Percentiles rank a stretch among this genome's conserved stretches.
These are phyloP conservation scores for Inga laurina DNA, from an alignment of 306 rosid genomes.

Conservation along the genomic window DNA sequence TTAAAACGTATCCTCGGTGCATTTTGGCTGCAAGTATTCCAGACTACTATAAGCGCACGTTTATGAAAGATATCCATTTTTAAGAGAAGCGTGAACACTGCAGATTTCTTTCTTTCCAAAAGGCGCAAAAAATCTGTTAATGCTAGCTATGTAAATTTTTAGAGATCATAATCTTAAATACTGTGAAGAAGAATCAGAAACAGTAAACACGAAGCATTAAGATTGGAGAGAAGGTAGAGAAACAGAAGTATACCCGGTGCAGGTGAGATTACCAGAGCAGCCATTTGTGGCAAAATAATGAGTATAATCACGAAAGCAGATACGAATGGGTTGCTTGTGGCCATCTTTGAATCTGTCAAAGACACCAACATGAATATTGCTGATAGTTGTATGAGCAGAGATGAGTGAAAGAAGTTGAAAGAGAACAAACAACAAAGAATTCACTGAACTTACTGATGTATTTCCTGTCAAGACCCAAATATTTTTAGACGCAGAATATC, in stretches of 20 bases:
- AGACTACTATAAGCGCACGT: not conserved
- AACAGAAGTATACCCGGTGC: conserved; percentile 39
- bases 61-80: not conserved
- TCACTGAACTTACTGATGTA: not conserved
- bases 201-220: not conserved
- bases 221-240: not conserved
- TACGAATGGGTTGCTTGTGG: conserved; percentile 7
- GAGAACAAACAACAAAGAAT: not conserved
- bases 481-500: not conserved
- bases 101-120: not conserved
- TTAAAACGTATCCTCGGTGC: no score
- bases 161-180: not conserved
- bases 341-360: conserved; percentile 48
- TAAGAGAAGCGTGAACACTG: not conserved
- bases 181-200: not conserved
- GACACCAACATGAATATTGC: not conserved
- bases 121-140: not conserved
- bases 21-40: not conserved
- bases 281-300: conserved; percentile 34
- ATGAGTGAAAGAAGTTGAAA: not conserved
- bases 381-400: not conserved
- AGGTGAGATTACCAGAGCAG: conserved; percentile 29
- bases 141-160: not conserved
- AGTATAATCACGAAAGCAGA: conserved; percentile 29
- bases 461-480: not conserved